Evolutionary conservation across 2,329 filamentous ascomycete species (phyloP).

Genomic region (Xylariaceae sp.): DNA sequence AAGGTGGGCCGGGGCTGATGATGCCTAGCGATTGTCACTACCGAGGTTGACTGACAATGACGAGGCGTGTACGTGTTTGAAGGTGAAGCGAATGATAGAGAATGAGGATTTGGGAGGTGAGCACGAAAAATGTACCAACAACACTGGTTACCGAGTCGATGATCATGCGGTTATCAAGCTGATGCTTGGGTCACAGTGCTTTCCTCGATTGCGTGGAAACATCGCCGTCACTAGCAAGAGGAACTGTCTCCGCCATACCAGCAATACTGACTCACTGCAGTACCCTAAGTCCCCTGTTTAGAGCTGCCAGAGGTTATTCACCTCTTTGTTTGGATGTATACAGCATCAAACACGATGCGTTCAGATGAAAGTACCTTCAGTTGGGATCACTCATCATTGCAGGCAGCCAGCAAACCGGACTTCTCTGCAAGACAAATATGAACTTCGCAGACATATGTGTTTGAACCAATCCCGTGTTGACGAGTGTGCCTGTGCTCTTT

Average conservation of each 20-base stretch:
- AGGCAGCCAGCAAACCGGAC: not conserved
- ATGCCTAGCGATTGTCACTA: slow-evolving; percentile 7
- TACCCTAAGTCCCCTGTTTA: not conserved
- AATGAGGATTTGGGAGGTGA: not conserved
- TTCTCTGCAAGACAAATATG: not conserved
- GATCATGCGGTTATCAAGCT: slow-evolving; percentile 10
- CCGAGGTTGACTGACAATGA: slow-evolving; percentile 2
- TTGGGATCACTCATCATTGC: not conserved
- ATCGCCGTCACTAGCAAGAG: not conserved
- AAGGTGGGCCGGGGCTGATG: not conserved
- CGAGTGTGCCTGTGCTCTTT: slow-evolving; percentile 11
- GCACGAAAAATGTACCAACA: not conserved
- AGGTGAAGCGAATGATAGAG: slow-evolving; percentile 1
- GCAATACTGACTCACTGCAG: not conserved
- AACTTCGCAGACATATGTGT: not conserved
- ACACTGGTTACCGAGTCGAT: not conserved
- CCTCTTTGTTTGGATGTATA: not conserved
- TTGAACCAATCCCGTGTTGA: slow-evolving; percentile 1
- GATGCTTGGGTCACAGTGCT: too few relatives aligned
- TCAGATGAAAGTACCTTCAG: not conserved
- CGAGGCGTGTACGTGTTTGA: slow-evolving; percentile 11
- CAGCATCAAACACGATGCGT: not conserved
- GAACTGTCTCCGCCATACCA: not conserved
- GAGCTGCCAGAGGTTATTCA: not conserved
- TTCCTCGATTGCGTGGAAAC: not conserved